Base-by-base conservation (phyloP, 192 early-diverging fungal genomes). In the Coemansia sp. region DNA sequence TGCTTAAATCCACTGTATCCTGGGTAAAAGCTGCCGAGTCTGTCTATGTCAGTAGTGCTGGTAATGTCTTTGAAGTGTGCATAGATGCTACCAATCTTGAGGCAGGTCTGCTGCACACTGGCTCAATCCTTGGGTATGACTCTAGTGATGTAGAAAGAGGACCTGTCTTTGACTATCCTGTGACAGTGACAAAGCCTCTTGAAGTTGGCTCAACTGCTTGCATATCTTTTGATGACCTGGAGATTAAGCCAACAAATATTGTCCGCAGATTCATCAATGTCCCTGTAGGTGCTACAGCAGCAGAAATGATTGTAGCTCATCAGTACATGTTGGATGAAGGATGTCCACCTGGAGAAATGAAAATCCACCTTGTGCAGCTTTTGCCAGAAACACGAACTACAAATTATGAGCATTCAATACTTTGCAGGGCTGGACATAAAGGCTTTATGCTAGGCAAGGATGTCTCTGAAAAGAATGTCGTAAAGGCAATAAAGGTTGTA, bases 181-280 rank as follows among this genome's bases (percentile, higher is more conserved):
- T 99, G 14, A 93, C 91, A 9, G 89, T 98, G 14, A 86, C 87
- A 59, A 97, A 95, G 74, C 93, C 94, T 19, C 45, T 75, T 10
- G 67, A 61, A 16, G 74, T 85, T 22, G 73, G 65, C 27, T 67
- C 67, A 11, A 79, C 82, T 3, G 80, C 83, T 16, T 78, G 66
- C 39, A 56, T 85, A 35, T 63, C 66, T 16, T 91, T 87, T 61
- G 61, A 81, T n/a, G 67, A 76, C 13, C 55, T 92, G 39, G 69
- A 74, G 18, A 93, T 93, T 48, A 72, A 74, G 14, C 88, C 91
- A 22, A 92, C 93, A 9, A 78, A 85, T 25, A 86, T 96, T 57
- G 78, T 85, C 55, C 86, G 97, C 35, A 79, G 83, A 24, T 95
- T 94, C 65, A 75, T 99, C 16, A 81, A 71, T 30, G 93, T 95